Conservation (phyloP, 306 rosid genomes). For the Fragaria nilgerrensis region DNA sequence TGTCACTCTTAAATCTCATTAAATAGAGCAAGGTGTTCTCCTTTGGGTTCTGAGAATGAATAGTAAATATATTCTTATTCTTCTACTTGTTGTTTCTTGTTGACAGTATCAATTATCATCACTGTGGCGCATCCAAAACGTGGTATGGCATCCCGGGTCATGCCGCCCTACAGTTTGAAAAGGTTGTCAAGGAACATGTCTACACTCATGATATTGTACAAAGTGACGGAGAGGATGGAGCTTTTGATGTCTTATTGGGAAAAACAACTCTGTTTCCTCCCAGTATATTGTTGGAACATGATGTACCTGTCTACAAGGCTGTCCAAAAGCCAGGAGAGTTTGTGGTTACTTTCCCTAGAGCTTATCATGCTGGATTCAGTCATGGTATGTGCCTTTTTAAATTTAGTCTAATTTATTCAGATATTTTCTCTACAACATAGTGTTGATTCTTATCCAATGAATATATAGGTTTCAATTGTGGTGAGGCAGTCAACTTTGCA, state of each 20-base stretch:
- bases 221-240: constrained; percentile 86
- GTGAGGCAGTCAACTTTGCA: constrained; percentile 98
- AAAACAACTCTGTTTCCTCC: constrained; percentile 97
- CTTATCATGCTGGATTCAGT: constrained; percentile 96
- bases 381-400: constrained; percentile 53
- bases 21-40: constrained; percentile 10
- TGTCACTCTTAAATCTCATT: constrained; percentile 1
- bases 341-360: constrained; percentile 86
- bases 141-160: constrained; percentile 97
- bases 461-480: constrained; percentile 87
- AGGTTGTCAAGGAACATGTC: constrained; percentile 80
- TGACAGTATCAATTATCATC: constrained; percentile 90
- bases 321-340: constrained; percentile 98
- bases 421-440: not conserved
- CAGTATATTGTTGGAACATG: constrained; percentile 70
- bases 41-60: not conserved
- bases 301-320: constrained; percentile 88
- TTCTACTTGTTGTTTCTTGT: constrained; percentile 21
- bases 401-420: constrained; percentile 2
- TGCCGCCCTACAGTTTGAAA: constrained; percentile 86
- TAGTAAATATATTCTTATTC: constrained; percentile 15
- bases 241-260: constrained; percentile 86
- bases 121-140: constrained; percentile 97
- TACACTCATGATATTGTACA: constrained; percentile 77
- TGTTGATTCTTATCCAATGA: constrained; percentile 19